Conservation (phyloP, 768 basidiomycete species). For the Thelephora ganbajun region DNA sequence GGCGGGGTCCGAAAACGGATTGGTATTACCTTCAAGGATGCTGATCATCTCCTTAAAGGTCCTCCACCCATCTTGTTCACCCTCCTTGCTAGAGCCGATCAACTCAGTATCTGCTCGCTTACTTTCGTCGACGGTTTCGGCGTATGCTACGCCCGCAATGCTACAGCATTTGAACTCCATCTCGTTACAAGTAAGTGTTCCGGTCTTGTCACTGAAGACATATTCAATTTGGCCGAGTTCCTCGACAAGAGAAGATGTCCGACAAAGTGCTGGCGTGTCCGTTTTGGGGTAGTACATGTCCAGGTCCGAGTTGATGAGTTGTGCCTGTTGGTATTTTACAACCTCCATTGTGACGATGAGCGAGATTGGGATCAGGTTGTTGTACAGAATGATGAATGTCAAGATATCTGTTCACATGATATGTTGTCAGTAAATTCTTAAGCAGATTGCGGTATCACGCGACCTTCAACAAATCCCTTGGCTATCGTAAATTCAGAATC, state of each 20-base stretch:
- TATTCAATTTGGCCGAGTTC: conserved; percentile 98
- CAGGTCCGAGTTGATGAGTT: conserved; percentile 91
- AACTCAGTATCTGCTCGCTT: conserved; percentile 32
- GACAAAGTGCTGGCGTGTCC: conserved; percentile 92
- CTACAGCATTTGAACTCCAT: conserved; percentile 94
- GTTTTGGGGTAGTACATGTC: conserved; percentile 97
- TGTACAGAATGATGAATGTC: conserved; percentile 97
- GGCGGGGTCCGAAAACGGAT: conserved; percentile 42
- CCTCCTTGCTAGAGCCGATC: conserved; percentile 25
- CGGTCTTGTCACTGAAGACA: conserved; percentile 90
- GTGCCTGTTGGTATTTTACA: conserved; percentile 96
- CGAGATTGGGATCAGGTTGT: conserved; percentile 97
- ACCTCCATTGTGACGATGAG: conserved; percentile 99
- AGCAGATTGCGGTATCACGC: not conserved
- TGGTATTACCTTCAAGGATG: conserved; percentile 30
- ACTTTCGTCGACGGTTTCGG: conserved; percentile 81
- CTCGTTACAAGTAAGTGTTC: conserved; percentile 92
- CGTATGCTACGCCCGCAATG: conserved; percentile 80
- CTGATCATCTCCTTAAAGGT: conserved; percentile 65
- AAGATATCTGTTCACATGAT: conserved; percentile 55
- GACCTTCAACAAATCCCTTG: conserved; percentile 76
- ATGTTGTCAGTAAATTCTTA: conserved; percentile 1
- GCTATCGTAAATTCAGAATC: conserved; percentile 25
- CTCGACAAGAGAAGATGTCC: conserved; percentile 97
- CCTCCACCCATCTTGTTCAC: conserved; percentile 47